Conservation (phyloP, 768 basidiomycete genomes). For the Russula compacta region DNA sequence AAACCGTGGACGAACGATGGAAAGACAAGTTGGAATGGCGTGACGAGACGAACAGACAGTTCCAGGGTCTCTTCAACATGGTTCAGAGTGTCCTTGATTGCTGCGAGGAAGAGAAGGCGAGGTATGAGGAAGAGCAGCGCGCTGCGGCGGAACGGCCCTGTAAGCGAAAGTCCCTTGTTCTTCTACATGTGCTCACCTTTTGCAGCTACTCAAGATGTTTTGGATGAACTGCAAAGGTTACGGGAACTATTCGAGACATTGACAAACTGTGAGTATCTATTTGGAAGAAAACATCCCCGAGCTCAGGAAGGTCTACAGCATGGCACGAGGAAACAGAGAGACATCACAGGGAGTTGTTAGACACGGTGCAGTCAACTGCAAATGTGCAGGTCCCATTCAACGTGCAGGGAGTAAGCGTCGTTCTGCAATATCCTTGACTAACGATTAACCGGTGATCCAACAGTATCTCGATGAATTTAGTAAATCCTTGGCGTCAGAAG, state of each 20-base stretch:
- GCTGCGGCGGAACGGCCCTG: conserved; percentile 48
- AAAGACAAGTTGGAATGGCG: conserved; percentile 52
- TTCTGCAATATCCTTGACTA: background rate
- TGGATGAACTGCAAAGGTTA: conserved; percentile 49
- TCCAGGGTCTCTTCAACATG: conserved; percentile 51
- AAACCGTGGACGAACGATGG: conserved; percentile 52
- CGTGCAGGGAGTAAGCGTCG: conserved; percentile 59
- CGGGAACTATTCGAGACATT: conserved; percentile 45
- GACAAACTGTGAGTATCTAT: conserved; percentile 42
- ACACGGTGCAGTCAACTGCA: conserved; percentile 60
- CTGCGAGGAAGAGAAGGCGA: conserved; percentile 41
- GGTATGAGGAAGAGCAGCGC: conserved; percentile 44
- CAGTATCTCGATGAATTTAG: conserved; percentile 87
- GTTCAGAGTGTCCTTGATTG: conserved; percentile 49
- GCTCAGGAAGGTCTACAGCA: conserved; percentile 30
- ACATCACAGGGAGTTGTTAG: conserved; percentile 60
- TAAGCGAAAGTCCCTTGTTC: conserved; percentile 25
- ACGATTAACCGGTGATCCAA: conserved; percentile 1
- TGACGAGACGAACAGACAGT: conserved; percentile 47
- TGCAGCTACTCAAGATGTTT: conserved; percentile 49
- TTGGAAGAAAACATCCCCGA: background rate
- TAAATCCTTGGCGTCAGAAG: conserved; percentile 72
- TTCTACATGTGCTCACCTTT: conserved; percentile 15
- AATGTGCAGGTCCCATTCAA: conserved; percentile 75
- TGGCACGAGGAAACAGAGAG: conserved; percentile 58